Base-by-base conservation (phyloP, 495 filamentous ascomycete species). In the Entonaema liquescens region DNA sequence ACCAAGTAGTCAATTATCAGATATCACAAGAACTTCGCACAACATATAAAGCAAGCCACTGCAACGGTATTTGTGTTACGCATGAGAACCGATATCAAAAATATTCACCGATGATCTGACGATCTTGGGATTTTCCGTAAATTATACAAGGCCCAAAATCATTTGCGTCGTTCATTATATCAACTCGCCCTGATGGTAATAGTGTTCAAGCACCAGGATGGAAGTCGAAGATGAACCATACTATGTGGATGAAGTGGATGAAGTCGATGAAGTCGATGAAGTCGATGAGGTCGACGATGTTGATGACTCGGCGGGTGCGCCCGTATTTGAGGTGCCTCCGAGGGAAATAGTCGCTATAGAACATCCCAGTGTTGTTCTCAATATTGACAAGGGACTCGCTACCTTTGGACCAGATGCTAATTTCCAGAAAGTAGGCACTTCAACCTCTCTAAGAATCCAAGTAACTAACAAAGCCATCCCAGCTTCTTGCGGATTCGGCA, bases 351-450 rank as follows among this genome's bases (percentile, higher is more conserved):
- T 93, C 33, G 90, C 89, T 62, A 85, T 98, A 23, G 95, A 99
- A 75, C 94, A 98, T 78, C 95, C 96, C 5, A 90, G 89, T 65
- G 88, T 96, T 56, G 82, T 98, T 73, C 88, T 87, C 72, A 90
- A 97, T 79, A 73, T 97, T 58, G 90, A 96, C 69, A 92, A 90
- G 64, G 95, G 87, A 17, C 84, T 98, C 65, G 85, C 88, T 19
- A 95, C 93, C 0, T 86, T 98, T 21, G 92, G 94, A 1, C 88
- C 89, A 5, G 83, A 87, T 36, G 77, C 82, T 19, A 86, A 89
- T 26, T 86, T 97, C 33, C 78, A 85, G 63, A 87, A 89, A 64
- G 93, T 94, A 78, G 76, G 83, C 74, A 33, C 53, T 33, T 50
- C n/a, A 35, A 36, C 40, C 35, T 36, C 26, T 21, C 31, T 9